phyloP scores from a whole-genome alignment of 495 filamentous ascomycete genomes.

The Cercophora samala region DNA sequence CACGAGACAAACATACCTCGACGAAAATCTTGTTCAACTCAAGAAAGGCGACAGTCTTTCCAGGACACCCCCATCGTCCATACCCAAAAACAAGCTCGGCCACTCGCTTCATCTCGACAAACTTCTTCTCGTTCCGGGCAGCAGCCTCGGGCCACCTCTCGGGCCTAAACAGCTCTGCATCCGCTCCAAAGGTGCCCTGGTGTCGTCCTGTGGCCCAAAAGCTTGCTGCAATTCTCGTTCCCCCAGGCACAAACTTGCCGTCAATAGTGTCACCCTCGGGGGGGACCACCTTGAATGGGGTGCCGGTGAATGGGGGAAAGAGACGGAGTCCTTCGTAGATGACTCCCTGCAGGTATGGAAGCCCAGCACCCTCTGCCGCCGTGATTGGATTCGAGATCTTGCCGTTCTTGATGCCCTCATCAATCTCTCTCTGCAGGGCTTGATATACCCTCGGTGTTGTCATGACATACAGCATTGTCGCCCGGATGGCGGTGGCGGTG shows the following conservation, averaged over 20 bases:
- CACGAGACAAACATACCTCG: constrained; percentile 40
- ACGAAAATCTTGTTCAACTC: constrained; percentile 58
- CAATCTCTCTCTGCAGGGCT: constrained; percentile 58
- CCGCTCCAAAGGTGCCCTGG: constrained; percentile 31
- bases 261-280: constrained; percentile 50
- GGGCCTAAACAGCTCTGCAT: constrained; percentile 47
- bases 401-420: constrained; percentile 36
- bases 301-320: constrained; percentile 35
- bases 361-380: constrained; percentile 39
- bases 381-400: constrained; percentile 39
- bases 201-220: constrained; percentile 28
- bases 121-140: constrained; percentile 31
- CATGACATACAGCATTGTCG: constrained; percentile 53
- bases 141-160: constrained; percentile 54
- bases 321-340: constrained; percentile 52
- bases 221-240: constrained; percentile 52
- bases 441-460: constrained; percentile 45
- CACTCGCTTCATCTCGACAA: constrained; percentile 41
- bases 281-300: constrained; percentile 47
- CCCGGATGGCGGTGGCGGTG: constrained; percentile 56
- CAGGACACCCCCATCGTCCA: constrained; percentile 45
- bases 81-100: constrained; percentile 42
- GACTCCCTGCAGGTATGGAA: constrained; percentile 49
- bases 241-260: constrained; percentile 51
- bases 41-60: constrained; percentile 43